Evolutionary conservation across 441 rosid species (phyloP), one percentile per base, ranked within the genome.

Genomic region (Brassica balearica): DNA sequence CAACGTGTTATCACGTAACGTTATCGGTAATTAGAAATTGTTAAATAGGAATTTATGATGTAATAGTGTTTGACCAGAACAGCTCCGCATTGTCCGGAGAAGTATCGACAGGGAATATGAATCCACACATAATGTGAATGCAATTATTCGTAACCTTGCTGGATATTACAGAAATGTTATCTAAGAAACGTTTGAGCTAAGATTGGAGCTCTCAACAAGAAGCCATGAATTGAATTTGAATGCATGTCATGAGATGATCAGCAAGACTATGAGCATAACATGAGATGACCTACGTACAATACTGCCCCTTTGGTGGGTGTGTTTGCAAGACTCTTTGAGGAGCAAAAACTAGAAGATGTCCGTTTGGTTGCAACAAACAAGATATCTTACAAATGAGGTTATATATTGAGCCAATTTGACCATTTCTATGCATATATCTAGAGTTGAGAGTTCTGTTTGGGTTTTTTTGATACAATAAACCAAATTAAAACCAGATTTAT

Each of bases 281-380:
- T 51, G 58, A 53, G 59, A 53, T 53, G 59, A 53, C 59, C 59
- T 53, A 29, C 97, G 5, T 93, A 93, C 12, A 93, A 93, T 29
- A 91, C 97, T 9, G 98, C 96, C 0, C 97, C 97, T 27, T 83
- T 93, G 81, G 92, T 95, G 0, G 95, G 98, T 48, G 87, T 95
- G 71, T 88, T 93, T 56, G 98, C 98, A 1, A 89, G 82, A 84
- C 58, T 14, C 69, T 92, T 89, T 59, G 91, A 87, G 78, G 87
- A 82, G 9, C 86, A 69, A 62, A 69, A 81, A 73, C 74, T 72
- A 29, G 71, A 72, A 10, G 62, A 83, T 79, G 73, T 67, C 55
- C 77, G 80, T 23, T 82, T 84, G 86, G 86, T 87, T 73, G 93
- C 97, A 77, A 85, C 34, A 29, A 29, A 29, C 34, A 29, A 29